Conservation (phyloP, 1,284 basidiomycete species). For the Irpex sp. region DNA sequence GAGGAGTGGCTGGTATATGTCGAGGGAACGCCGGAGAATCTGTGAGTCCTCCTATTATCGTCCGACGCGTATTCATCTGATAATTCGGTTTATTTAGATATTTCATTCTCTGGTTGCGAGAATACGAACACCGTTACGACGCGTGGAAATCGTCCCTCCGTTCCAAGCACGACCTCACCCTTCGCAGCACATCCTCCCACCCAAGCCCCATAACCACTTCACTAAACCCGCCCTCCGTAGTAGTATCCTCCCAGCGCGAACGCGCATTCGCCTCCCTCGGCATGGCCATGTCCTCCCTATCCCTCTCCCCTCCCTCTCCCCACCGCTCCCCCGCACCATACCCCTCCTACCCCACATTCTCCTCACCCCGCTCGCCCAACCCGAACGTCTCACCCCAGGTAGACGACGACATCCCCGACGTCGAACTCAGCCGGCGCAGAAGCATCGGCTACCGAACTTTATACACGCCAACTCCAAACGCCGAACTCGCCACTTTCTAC, state of each 20-base stretch:
- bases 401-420: background rate
- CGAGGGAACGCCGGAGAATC: slow-evolving; percentile 65
- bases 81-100: slow-evolving; percentile 39
- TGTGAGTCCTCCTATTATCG: slow-evolving; percentile 37
- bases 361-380: background rate
- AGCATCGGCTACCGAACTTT: background rate
- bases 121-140: slow-evolving; percentile 56
- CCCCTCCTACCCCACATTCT: background rate
- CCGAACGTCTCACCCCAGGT: background rate
- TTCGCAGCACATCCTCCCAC: background rate
- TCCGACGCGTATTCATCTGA: background rate
- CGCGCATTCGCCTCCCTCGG: slow-evolving; percentile 6
- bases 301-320: slow-evolving; percentile 14
- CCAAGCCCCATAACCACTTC: background rate
- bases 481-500: slow-evolving; percentile 64
- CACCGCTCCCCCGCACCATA: background rate
- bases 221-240: background rate
- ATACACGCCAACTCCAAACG: slow-evolving; percentile 27
- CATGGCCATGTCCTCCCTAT: slow-evolving; percentile 22
- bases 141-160: slow-evolving; percentile 52
- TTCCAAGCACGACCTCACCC: slow-evolving; percentile 6
- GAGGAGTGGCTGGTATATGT: slow-evolving; percentile 79
- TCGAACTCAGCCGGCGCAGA: background rate
- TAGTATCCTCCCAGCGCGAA: background rate
- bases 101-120: slow-evolving; percentile 72